A percentile compares a stretch with the other conserved stretches of the same genome.
phyloP scores from a whole-genome alignment of 2,329 filamentous ascomycete genomes.

The Trichoderma lentiforme region DNA sequence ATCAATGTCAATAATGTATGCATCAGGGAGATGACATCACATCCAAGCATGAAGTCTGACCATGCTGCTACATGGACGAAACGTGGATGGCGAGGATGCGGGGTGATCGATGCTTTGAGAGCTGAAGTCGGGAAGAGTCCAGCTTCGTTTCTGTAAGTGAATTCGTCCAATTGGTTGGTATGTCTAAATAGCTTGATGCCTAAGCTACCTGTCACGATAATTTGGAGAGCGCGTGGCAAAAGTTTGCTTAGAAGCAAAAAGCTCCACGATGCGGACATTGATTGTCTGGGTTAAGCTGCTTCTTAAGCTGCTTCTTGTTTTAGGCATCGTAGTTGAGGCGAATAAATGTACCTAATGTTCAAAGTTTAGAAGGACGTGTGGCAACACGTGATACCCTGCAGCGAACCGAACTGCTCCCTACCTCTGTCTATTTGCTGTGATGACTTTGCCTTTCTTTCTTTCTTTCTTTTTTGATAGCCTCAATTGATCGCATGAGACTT shows the following conservation, averaged over 20 bases:
- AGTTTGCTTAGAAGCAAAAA: no score
- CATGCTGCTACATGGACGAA: not conserved
- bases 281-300: not conserved
- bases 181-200: accelerated
- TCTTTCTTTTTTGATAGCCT: not conserved
- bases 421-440: not conserved
- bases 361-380: not conserved
- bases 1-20: not conserved
- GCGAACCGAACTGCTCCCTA: not conserved
- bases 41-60: not conserved
- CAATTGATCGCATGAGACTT: not conserved
- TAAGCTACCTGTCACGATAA: not conserved
- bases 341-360: no score
- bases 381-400: not conserved
- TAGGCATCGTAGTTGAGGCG: not conserved
- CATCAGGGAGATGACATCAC: not conserved
- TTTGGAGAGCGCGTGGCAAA: no score
- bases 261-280: not conserved
- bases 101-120: not conserved
- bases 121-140: not conserved
- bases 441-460: not conserved
- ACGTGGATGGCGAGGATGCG: not conserved
- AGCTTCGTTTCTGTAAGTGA: not conserved
- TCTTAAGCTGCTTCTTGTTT: not conserved
- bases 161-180: not conserved